Base-by-base conservation (phyloP, 2,329 filamentous ascomycete species). In the Dendryphion nanum region DNA sequence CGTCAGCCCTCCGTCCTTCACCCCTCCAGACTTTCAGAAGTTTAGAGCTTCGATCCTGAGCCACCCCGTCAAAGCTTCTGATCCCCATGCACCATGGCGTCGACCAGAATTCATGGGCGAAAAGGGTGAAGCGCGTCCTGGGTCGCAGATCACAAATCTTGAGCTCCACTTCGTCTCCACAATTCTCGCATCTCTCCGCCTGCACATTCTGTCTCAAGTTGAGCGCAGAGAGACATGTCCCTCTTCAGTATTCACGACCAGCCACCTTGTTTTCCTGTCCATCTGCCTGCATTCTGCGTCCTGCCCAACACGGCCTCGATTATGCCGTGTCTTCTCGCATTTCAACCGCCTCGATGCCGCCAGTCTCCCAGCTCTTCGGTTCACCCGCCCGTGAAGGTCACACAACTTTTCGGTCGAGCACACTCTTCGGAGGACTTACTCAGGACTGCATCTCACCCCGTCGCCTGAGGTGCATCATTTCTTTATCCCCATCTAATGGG, bases 11-110 rank as follows among this genome's bases (percentile, higher is more conserved):
- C n/a, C 31, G 21, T 1, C 28, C 28, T 48, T 46, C 53, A 47
- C 48, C 43, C 40, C 40, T 37, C 35, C 30, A 35, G 5, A 10
- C 32, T 18, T 13, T 17, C 19, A n/a, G 20, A 24, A 37, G 26
- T 17, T 16, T 31, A 18, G n/a, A n/a, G 33, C 38, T 33, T 37
- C 8, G 7, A 7, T 7, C 7, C 29, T 7, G 35, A 44, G 47
- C 44, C 41, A 42, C 41, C 43, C 46, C 47, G 50, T 54, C 57
- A 44, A 53, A 51, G 47, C 51, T 47, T 43, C 44, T 46, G 51
- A 49, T 53, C 48, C 45, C 46, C 50, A 51, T 49, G 45, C 53
- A 47, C 41, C 35, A 53, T 47, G 39, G 21, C 32, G 18, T 33
- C 20, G 39, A 41, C 40, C 20, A 13, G 24, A 36, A 42, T 14